Base-by-base conservation (phyloP, 345 rosid species). In the Salix caprea region DNA sequence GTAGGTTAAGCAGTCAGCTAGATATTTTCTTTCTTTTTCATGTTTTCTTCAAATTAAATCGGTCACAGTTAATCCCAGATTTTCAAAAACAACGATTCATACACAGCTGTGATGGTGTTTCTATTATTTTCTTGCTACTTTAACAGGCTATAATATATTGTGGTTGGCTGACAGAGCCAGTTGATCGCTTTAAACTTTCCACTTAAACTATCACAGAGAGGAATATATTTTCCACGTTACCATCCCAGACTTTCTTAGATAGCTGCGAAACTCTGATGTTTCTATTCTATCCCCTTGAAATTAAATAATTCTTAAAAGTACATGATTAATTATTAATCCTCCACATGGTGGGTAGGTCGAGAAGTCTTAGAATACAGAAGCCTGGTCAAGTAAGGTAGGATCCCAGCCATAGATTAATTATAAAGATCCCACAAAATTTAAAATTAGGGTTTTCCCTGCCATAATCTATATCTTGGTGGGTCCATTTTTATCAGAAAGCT, bases 131-230 rank as follows among this genome's bases (percentile, higher is more conserved):
- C 60, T 82, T 78, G 76, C 71, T 65, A 26, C 60, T 65, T 14
- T n/a, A 5, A 18, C 8, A 18, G 16, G 34, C 18, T 65, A 26
- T 26, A 7, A 72, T 30, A 68, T 74, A 75, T 46, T 54, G 34
- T 18, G 18, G 72, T 74, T 82, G 54, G 75, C 86, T 84, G 84
- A 83, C 85, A 83, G 0, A 73, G 90, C 68, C 84, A 85, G 90
- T 82, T 76, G 7, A 69, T 62, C 86, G 86, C 82, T 84, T 76
- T 78, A 69, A 84, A 42, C 44, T 36, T 85, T 79, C 30, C 65
- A 42, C 32, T 73, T 69, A 73, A 81, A 76, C 50, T 76, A 79
- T 30, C 52, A 24, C 32, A 21, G 67, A 60, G 44, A 21, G 18
- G 67, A 67, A 50, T 58, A 82, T 74, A 61, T 56, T 72, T 70